phyloP scores from a whole-genome alignment of 2,329 filamentous ascomycete species.

The Penicillium sp. region DNA sequence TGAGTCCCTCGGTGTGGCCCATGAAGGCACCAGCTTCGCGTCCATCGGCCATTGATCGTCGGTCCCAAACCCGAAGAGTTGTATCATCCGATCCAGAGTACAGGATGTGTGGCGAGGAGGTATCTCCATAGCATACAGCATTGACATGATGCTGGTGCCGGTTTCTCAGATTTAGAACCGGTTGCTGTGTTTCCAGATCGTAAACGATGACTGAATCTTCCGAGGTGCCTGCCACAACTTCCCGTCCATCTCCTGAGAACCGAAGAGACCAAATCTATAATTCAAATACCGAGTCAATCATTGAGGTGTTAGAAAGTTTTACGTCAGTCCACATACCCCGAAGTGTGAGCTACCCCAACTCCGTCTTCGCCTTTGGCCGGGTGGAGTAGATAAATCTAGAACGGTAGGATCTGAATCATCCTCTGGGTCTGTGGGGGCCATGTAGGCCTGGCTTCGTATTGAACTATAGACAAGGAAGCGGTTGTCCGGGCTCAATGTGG shows the following conservation, averaged over 20 bases:
- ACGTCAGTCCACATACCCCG: conserved; percentile 38
- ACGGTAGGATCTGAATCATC: conserved; percentile 76
- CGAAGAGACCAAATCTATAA: conserved; percentile 81
- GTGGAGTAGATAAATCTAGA: conserved; percentile 66
- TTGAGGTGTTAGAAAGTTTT: background rate
- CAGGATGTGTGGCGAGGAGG: conserved; percentile 82
- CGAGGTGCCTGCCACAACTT: conserved; percentile 86
- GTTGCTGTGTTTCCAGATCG: conserved; percentile 77
- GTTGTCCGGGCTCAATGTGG: conserved; percentile 86
- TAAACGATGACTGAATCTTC: conserved; percentile 80
- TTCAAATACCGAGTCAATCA: conserved; percentile 23
- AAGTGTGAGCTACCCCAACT: conserved; percentile 40
- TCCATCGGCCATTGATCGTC: conserved; percentile 65
- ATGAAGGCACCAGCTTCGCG: conserved; percentile 64
- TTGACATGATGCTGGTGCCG: conserved; percentile 87
- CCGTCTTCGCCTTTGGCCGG: conserved; percentile 40
- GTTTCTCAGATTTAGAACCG: conserved; percentile 72
- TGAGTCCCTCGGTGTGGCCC: conserved; percentile 64
- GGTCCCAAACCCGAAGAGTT: conserved; percentile 94
- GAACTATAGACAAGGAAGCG: conserved; percentile 88
- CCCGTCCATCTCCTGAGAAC: conserved; percentile 86
- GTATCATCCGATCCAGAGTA: conserved; percentile 96
- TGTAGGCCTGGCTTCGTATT: conserved; percentile 77
- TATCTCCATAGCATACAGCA: conserved; percentile 92
- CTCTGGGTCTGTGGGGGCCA: conserved; percentile 82